Evolutionary conservation across 2,329 filamentous ascomycete genomes (phyloP), one percentile per base, ranked within the genome.

Genomic region (Diplodia scrobiculata): DNA sequence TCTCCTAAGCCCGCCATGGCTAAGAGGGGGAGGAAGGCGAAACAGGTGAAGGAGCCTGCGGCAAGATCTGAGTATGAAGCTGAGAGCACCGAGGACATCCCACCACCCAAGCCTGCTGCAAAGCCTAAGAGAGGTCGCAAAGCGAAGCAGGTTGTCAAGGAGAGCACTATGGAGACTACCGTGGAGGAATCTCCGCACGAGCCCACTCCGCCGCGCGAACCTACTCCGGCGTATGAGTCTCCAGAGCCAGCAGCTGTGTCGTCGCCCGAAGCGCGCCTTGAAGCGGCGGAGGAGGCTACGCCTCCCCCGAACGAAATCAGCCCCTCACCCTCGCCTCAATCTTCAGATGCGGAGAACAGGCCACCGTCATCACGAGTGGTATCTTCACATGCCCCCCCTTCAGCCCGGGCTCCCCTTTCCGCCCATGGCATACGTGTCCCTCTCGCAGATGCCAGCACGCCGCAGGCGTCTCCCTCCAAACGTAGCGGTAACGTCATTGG

Each of bases 291-390:
- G 4, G 45, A 41, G n/a, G 52, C 63, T 25, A 58, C 41, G 29
- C 62, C 65, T 29, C 66, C 54, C 17, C 62, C 63, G 1, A 50
- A 66, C 17, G 63, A 66, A 32, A 65, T 52, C 13, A 84, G 86
- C 0, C 88, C 87, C 0, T 90, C 89, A 0, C 84, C 84, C 19
- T 90, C 90, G 0, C 88, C 88, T 0, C 90, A 91, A 71, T 89
- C 90, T 1, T 93, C 91, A 0, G 89, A 95, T 73, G 89, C 89
- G 0, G 91, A 95, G 75, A 94, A 94, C 70, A 87, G 86, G 55
- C 90, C 90, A 0, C 91, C 91, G 0, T 90, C 89, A 0, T 87
- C 87, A 5, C 85, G 82, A 63, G 85, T 84, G 1, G 80, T 83
- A 2, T 25, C 78, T 75, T 51, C 67, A 73, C 66, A 51, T 68